Evolutionary conservation across 78 protist species (phyloP).

Genomic region (Dictyostelium capitatum): DNA sequence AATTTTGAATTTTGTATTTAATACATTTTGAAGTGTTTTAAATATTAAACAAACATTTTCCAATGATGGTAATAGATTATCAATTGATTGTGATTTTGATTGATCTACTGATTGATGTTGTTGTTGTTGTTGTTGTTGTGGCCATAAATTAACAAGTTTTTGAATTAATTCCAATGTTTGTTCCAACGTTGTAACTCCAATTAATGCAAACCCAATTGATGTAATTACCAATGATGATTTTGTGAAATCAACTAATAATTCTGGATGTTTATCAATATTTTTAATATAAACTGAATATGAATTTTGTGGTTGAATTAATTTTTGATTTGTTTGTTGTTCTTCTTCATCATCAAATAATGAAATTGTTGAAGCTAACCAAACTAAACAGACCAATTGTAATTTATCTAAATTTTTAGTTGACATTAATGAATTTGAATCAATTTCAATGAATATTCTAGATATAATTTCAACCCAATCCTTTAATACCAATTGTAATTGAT

Average conservation of each 20-base stretch:
- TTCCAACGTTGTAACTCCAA: constrained; percentile 61
- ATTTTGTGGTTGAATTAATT: background rate
- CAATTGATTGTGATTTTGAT: background rate
- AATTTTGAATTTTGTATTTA: constrained; percentile 29
- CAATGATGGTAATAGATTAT: constrained; percentile 15
- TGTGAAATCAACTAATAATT: constrained; percentile 4
- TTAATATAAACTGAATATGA: constrained; percentile 33
- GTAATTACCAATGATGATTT: constrained; percentile 50
- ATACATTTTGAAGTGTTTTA: constrained; percentile 52
- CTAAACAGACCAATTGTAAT: constrained; percentile 41
- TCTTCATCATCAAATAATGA: constrained; percentile 37
- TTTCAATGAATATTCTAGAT: constrained; percentile 19
- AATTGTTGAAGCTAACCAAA: constrained; percentile 54
- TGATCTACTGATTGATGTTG: background rate
- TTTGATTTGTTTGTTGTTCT: background rate
- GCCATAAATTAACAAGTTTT: constrained; percentile 34
- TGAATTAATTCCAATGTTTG: constrained; percentile 41
- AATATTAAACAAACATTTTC: constrained; percentile 29
- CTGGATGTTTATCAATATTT: constrained; percentile 35
- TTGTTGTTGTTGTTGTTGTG: background rate
- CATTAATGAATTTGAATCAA: background rate
- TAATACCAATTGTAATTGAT: background rate
- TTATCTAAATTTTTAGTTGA: constrained; percentile 31
- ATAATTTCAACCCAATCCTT: constrained; percentile 35
- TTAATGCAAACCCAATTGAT: constrained; percentile 63